Evolutionary conservation across 2,329 filamentous ascomycete genomes (phyloP).

Genomic region (Trichoderma atrobrunneum): DNA sequence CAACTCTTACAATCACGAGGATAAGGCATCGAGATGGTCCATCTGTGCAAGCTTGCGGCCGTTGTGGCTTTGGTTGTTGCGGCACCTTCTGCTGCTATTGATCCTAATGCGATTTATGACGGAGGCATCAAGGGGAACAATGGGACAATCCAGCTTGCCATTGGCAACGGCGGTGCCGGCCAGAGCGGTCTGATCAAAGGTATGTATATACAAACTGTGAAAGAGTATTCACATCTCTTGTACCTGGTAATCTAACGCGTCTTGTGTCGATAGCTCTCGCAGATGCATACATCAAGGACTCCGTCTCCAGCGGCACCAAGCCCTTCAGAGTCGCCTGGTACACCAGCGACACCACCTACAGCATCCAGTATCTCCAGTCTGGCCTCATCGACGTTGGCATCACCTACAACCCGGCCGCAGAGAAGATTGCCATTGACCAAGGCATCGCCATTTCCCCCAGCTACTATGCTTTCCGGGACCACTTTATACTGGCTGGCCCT

Average conservation of each 20-base stretch:
- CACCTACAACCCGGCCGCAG: slow-evolving; percentile 43
- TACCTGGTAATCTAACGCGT: neutral
- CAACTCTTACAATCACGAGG: neutral
- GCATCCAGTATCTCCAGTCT: slow-evolving; percentile 42
- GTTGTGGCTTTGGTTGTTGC: neutral
- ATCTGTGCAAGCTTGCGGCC: slow-evolving; percentile 8
- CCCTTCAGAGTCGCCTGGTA: slow-evolving; percentile 46
- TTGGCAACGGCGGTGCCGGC: slow-evolving; percentile 38
- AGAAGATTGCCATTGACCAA: slow-evolving; percentile 42
- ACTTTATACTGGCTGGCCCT: slow-evolving; percentile 44
- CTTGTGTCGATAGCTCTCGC: slow-evolving; percentile 24
- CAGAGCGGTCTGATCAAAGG: slow-evolving; percentile 38
- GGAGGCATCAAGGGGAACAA: slow-evolving; percentile 23
- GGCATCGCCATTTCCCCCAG: slow-evolving; percentile 33
- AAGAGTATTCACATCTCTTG: neutral
- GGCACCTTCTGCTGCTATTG: slow-evolving; percentile 1
- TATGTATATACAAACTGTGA: slow-evolving; percentile 5
- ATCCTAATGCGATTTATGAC: slow-evolving; percentile 25
- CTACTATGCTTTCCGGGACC: slow-evolving; percentile 45
- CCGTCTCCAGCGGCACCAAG: slow-evolving; percentile 20
- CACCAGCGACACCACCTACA: slow-evolving; percentile 44
- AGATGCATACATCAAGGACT: slow-evolving; percentile 28
- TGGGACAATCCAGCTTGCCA: slow-evolving; percentile 27
- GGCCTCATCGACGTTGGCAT: slow-evolving; percentile 44
- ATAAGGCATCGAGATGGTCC: neutral